Conservation (phyloP, 805 yeast species). For the Candida nemodendra region DNA sequence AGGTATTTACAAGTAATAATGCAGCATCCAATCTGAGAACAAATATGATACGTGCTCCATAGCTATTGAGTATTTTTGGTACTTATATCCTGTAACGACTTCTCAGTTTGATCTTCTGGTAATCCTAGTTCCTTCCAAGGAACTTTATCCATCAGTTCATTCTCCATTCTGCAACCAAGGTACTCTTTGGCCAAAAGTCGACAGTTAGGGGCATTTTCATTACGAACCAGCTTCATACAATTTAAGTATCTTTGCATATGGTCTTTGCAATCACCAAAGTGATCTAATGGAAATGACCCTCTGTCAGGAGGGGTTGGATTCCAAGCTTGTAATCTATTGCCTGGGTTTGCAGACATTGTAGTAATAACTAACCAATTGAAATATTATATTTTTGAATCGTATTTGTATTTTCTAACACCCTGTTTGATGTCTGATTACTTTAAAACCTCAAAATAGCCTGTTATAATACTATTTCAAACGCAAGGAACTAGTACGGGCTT, state of each 20-base stretch:
- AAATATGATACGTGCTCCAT: too few species aligned
- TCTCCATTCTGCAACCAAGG: conserved; percentile 85
- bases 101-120: conserved; percentile 28
- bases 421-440: too few species aligned
- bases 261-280: conserved; percentile 73
- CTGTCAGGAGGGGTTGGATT: conserved; percentile 93
- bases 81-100: too few species aligned
- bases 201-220: conserved; percentile 90
- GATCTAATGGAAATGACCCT: conserved; percentile 95
- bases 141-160: conserved; percentile 41
- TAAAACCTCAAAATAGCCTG: too few species aligned
- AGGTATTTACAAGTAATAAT: too few species aligned
- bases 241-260: conserved; percentile 73
- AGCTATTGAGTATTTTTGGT: too few species aligned
- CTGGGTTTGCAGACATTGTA: conserved; percentile 43
- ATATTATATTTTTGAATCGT: too few species aligned
- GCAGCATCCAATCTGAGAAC: too few species aligned
- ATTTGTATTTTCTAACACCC: too few species aligned
- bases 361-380: too few species aligned
- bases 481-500: too few species aligned
- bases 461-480: too few species aligned
- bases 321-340: conserved; percentile 47
- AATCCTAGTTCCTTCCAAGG: conserved; percentile 38
- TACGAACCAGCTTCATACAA: conserved; percentile 75
- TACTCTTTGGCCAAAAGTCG: conserved; percentile 79